Base-by-base conservation (phyloP, 345 rosid species). In the Eucalyptus marginata region DNA sequence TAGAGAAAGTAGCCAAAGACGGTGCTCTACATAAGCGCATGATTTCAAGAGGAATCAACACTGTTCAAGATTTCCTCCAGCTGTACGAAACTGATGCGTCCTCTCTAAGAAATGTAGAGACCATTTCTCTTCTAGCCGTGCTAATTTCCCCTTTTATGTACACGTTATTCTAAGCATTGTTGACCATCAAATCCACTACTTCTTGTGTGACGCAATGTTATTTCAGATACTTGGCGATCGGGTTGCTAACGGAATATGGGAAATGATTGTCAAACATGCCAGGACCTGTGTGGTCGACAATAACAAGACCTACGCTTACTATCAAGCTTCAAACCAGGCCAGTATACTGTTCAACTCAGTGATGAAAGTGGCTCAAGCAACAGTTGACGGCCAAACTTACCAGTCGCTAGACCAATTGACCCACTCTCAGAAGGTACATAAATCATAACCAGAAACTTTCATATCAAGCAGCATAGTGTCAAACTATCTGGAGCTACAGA, bases 221-320 rank as follows among this genome's bases (percentile, higher is more conserved):
- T 12, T 54, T 89, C 90, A 97, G 99, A 90, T 94, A 15, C 86
- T 96, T 62, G 90, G 92, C 71, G 64, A 49, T 36, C 91, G 91
- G 44, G 89, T 91, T 88, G 89, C 99, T 31, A 92, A 87, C 87
- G 93, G 25, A 89, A 92, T 7, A 13, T 96, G 97, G 98, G 92
- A 95, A 2, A 86, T 90, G 44, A 95, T 96, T 71, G 89, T 95
- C 85, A 91, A 91, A 7, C 99, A 97, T 49, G 99, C 98, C 6
- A 87, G 59, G 24, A 12, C 84, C 8, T 97, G 99, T 92, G 94
- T 90, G 86, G 27, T 92, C 44, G 94, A 96, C n/a, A 94, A 92
- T 88, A 89, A 89, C 46, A 94, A 93, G 88, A 83, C 91, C 13
- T 94, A 92, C 62, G 31, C 85, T 54, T 96, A 94, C 91, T 36